Evolutionary conservation across 2,329 filamentous ascomycete species (phyloP).

Genomic region (Thyridium curvatum): DNA sequence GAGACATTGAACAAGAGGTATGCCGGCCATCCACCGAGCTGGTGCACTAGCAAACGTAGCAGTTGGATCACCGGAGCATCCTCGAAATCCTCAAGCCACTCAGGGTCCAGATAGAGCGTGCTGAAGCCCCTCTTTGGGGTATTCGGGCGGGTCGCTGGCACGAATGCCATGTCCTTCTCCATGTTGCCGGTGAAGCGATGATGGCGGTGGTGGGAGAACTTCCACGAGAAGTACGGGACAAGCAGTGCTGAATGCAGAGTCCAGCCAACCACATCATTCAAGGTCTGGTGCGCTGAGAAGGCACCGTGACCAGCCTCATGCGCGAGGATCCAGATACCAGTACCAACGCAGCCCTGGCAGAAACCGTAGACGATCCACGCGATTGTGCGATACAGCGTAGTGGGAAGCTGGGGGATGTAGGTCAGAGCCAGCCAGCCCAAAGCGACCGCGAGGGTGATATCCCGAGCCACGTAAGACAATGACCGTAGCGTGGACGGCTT

Average conservation of each 20-base stretch:
- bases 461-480: slow-evolving; percentile 49
- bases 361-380: slow-evolving; percentile 57
- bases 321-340: slow-evolving; percentile 64
- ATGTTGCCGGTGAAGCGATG: slow-evolving; percentile 64
- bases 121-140: slow-evolving; percentile 24
- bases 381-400: slow-evolving; percentile 31
- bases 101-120: slow-evolving; percentile 33
- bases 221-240: slow-evolving; percentile 71
- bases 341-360: slow-evolving; percentile 58
- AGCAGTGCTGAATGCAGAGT: slow-evolving; percentile 44
- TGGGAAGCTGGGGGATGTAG: slow-evolving; percentile 45
- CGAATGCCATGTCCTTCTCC: slow-evolving; percentile 61
- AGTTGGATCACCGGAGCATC: slow-evolving; percentile 55
- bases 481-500: slow-evolving; percentile 45
- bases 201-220: slow-evolving; percentile 63
- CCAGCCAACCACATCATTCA: slow-evolving; percentile 77
- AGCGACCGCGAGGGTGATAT: slow-evolving; percentile 40
- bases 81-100: slow-evolving; percentile 44
- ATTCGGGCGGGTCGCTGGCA: slow-evolving; percentile 40
- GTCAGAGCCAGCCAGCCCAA: slow-evolving; percentile 45
- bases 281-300: slow-evolving; percentile 47
- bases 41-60: slow-evolving; percentile 50
- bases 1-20: slow-evolving; percentile 57
- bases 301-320: slow-evolving; percentile 68
- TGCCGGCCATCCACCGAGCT: slow-evolving; percentile 57